Evolutionary conservation across 1,139 yeast species (phyloP).

Genomic region (Eremothecium coryli): DNA sequence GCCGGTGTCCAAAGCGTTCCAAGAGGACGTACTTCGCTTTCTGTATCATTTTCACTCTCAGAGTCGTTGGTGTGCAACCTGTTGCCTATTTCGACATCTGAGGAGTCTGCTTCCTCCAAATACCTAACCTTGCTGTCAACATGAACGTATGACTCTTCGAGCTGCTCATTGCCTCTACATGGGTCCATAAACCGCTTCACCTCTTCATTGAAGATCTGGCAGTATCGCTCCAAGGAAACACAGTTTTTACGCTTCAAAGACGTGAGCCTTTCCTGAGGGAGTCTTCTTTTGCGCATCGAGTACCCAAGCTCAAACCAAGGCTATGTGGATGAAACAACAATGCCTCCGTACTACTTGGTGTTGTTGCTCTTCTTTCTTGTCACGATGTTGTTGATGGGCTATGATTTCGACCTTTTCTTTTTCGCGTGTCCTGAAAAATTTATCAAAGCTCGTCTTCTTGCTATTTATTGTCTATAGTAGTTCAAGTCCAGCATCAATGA

Average conservation of each 20-base stretch:
- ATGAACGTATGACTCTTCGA: conserved; percentile 22
- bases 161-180: conserved; percentile 12
- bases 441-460: too few relatives aligned
- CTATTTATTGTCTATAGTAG: too few relatives aligned
- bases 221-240: conserved; percentile 15
- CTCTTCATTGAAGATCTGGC: conserved; percentile 16
- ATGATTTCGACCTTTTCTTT: too few relatives aligned
- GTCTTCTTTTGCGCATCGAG: neutral
- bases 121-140: conserved; percentile 14
- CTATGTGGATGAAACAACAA: too few relatives aligned
- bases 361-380: too few relatives aligned
- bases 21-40: conserved; percentile 7
- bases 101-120: conserved; percentile 10
- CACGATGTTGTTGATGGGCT: too few relatives aligned
- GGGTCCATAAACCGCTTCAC: conserved; percentile 17
- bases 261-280: neutral
- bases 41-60: conserved; percentile 5
- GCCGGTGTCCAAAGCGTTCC: conserved; percentile 24
- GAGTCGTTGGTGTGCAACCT: conserved; percentile 3
- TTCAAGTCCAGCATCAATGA: too few relatives aligned
- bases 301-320: too few relatives aligned
- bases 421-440: too few relatives aligned
- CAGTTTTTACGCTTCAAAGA: conserved; percentile 5
- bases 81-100: conserved; percentile 4
- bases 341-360: too few relatives aligned